These are phyloP conservation scores for Coemansia sp. DNA, from an alignment of 192 early-diverging fungal species.

Conservation along the genomic window DNA sequence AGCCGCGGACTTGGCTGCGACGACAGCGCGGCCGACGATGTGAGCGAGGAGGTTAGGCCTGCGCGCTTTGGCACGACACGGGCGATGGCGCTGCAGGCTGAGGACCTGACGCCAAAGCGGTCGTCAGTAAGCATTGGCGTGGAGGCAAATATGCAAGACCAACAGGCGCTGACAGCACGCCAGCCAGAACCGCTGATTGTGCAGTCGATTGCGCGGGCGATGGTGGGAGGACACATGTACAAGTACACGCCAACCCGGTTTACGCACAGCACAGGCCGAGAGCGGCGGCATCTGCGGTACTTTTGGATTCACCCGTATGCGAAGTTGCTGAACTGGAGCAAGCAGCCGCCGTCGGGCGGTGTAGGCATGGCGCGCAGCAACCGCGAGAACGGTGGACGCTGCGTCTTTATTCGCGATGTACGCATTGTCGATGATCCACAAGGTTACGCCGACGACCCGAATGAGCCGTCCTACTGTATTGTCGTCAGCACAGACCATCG, in stretches of 20 bases:
- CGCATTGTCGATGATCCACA: conserved; percentile 56
- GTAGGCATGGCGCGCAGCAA: conserved; percentile 27
- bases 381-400: conserved; percentile 48
- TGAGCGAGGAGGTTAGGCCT: neutral
- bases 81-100: conserved; percentile 1
- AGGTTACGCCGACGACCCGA: conserved; percentile 11
- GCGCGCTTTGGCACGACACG: neutral
- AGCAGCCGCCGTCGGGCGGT: conserved; percentile 56
- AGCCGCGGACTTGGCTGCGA: conserved; percentile 28
- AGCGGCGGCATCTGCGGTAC: conserved; percentile 67
- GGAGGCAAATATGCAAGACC: conserved; percentile 23
- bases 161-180: conserved; percentile 14
- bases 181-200: conserved; percentile 67
- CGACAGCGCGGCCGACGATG: conserved; percentile 5
- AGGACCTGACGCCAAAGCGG: conserved; percentile 9
- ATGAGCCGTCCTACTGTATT: conserved; percentile 60
- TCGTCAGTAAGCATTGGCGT: conserved; percentile 31
- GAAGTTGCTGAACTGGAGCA: conserved; percentile 74
- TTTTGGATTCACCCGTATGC: conserved; percentile 84
- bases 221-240: conserved; percentile 74
- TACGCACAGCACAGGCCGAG: conserved; percentile 54
- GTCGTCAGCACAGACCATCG: conserved; percentile 67
- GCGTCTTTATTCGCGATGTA: conserved; percentile 66
- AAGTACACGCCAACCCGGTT: conserved; percentile 67
- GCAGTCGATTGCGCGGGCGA: conserved; percentile 69